A percentile compares a stretch with the other conserved stretches of the same genome.
These are phyloP conservation scores for Lecanoromycetidae sp. DNA, from an alignment of 2,329 filamentous ascomycete genomes.

Conservation along the genomic window DNA sequence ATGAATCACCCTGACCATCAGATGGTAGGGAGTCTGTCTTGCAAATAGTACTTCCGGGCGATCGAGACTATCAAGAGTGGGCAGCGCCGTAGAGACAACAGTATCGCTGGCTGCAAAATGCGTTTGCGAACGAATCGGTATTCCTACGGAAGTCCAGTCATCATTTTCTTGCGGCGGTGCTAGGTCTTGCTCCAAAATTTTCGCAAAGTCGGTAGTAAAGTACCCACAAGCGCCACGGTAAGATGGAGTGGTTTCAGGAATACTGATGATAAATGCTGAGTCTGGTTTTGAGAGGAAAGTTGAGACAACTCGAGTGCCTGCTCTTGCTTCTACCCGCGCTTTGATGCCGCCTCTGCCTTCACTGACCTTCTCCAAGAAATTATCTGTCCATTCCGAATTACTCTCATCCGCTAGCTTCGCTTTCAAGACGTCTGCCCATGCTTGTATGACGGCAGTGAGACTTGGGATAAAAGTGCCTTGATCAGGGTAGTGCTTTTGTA, in stretches of 20 bases:
- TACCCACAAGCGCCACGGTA: neutral
- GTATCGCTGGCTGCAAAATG: neutral
- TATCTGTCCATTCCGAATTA: neutral
- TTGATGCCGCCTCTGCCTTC: neutral
- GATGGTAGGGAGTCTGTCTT: neutral
- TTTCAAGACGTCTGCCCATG: neutral
- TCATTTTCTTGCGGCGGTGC: neutral
- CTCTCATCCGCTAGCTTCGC: neutral
- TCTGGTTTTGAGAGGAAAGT: neutral
- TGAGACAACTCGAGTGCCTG: neutral
- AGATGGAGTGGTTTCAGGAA: neutral
- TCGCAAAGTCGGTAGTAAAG: neutral
- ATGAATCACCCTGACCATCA: neutral
- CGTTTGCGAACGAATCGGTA: neutral
- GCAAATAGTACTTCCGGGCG: neutral
- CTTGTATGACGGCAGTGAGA: neutral
- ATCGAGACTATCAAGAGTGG: neutral
- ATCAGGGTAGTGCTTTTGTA: neutral
- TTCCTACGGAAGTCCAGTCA: neutral
- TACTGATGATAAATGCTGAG: neutral
- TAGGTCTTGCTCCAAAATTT: neutral
- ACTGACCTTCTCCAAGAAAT: neutral
- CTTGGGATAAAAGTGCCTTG: neutral
- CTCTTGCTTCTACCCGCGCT: neutral
- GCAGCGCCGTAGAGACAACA: neutral